A percentile compares a stretch with the other conserved stretches of the same genome.
These are phyloP conservation scores for Pythium phragmiticola DNA, from an alignment of 352 stramenopile species.

Conservation along the genomic window DNA sequence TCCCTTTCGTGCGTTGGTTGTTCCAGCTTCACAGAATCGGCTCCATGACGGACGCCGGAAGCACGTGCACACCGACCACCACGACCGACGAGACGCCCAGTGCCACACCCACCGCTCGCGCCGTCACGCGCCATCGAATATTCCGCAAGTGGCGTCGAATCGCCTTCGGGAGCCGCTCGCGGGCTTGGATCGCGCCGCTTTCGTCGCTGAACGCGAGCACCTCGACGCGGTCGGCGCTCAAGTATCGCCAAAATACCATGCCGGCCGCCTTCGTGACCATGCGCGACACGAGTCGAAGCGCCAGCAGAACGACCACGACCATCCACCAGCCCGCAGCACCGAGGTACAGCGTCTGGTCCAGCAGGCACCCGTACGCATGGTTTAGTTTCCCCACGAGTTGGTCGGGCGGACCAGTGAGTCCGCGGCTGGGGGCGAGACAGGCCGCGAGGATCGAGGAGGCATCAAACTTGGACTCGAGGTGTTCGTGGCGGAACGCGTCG, in stretches of 20 bases:
- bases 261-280: conserved; percentile 48
- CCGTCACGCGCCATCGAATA: conserved; percentile 40
- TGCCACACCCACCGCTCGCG: conserved; percentile 35
- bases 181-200: conserved; percentile 39
- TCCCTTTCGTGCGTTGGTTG: no score
- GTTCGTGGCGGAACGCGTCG: conserved; percentile 10
- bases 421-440: neutral
- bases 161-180: conserved; percentile 33
- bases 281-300: conserved; percentile 41
- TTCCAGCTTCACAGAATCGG: conserved; percentile 10
- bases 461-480: neutral
- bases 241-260: conserved; percentile 54
- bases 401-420: neutral
- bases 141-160: conserved; percentile 41
- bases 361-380: conserved; percentile 40
- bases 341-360: conserved; percentile 65
- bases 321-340: conserved; percentile 63
- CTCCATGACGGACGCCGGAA: conserved; percentile 1
- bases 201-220: conserved; percentile 57
- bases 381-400: conserved; percentile 27
- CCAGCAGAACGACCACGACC: conserved; percentile 41
- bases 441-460: neutral
- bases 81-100: conserved; percentile 19
- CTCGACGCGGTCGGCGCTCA: conserved; percentile 52
- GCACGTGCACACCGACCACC: conserved; percentile 10